A percentile compares a stretch with the other conserved stretches of the same genome.
Evolutionary conservation across 805 yeast genomes (phyloP).

Genomic region (Wickerhamiella azyma): DNA sequence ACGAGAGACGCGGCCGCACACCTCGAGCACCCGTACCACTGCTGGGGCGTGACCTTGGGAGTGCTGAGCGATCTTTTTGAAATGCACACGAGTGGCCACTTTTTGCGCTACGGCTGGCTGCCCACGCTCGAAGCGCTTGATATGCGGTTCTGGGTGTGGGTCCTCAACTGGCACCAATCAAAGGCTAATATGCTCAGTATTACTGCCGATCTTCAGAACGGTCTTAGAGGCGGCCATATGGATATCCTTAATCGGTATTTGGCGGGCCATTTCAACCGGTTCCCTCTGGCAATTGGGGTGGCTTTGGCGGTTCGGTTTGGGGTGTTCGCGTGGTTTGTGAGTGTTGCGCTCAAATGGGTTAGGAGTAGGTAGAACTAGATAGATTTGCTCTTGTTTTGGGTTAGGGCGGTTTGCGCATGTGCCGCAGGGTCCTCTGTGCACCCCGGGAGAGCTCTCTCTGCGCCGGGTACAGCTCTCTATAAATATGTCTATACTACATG

Average conservation of each 20-base stretch:
- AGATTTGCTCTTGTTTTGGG: too few relatives aligned
- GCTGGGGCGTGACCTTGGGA: constrained; percentile 30
- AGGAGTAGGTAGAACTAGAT: constrained; percentile 6
- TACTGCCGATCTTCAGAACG: background rate
- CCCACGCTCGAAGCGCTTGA: constrained; percentile 22
- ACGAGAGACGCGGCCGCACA: constrained; percentile 15
- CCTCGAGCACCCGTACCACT: constrained; percentile 13
- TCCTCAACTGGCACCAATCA: constrained; percentile 8
- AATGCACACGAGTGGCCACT: constrained; percentile 16
- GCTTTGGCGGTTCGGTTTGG: background rate
- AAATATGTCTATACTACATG: too few relatives aligned
- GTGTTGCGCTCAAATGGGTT: background rate
- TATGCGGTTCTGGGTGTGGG: constrained; percentile 16
- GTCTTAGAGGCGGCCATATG: constrained; percentile 13
- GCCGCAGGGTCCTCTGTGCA: too few relatives aligned
- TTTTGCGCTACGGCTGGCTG: constrained; percentile 8
- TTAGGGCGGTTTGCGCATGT: background rate
- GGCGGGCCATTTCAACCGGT: constrained; percentile 19
- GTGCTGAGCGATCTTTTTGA: constrained; percentile 24
- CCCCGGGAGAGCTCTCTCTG: too few relatives aligned
- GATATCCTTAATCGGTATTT: constrained; percentile 18
- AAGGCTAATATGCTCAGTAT: constrained; percentile 5
- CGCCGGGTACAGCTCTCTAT: too few relatives aligned
- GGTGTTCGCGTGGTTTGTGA: background rate
- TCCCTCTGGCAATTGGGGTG: constrained; percentile 16